Evolutionary conservation across 331 rosid species (phyloP).

Genomic region (Acacia pycnantha): DNA sequence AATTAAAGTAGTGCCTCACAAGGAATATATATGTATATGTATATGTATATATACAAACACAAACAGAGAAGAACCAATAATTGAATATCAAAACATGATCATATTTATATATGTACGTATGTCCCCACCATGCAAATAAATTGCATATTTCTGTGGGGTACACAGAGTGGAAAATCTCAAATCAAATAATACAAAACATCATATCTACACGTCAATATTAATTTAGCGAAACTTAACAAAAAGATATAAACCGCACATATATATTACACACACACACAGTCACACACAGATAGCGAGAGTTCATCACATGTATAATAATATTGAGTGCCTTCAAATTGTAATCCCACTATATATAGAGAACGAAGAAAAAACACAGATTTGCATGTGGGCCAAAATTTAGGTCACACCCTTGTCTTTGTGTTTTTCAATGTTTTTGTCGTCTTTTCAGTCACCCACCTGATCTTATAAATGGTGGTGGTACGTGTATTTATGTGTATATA

Average conservation of each 20-base stretch:
- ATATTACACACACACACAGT: too few relatives aligned
- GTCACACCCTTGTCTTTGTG: neutral
- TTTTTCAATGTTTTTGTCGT: neutral
- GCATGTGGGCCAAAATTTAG: neutral
- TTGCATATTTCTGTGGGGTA: conserved; percentile 18
- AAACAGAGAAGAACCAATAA: conserved; percentile 24
- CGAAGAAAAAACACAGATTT: too few relatives aligned
- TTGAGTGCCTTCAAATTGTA: neutral
- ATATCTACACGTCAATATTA: neutral
- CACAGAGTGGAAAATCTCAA: conserved; percentile 32
- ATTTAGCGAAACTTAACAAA: neutral
- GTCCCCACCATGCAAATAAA: neutral
- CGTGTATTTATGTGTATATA: neutral
- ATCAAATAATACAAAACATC: conserved; percentile 20
- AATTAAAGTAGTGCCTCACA: neutral
- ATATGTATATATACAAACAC: too few relatives aligned
- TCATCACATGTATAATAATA: too few relatives aligned
- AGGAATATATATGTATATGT: neutral
- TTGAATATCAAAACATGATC: conserved; percentile 26
- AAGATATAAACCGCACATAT: too few relatives aligned
- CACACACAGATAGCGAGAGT: too few relatives aligned
- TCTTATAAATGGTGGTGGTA: too few relatives aligned
- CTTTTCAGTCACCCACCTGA: neutral
- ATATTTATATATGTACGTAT: neutral
- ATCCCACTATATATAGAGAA: neutral